phyloP scores from a whole-genome alignment of 768 basidiomycete species.

The Boletus rubroflammeus region DNA sequence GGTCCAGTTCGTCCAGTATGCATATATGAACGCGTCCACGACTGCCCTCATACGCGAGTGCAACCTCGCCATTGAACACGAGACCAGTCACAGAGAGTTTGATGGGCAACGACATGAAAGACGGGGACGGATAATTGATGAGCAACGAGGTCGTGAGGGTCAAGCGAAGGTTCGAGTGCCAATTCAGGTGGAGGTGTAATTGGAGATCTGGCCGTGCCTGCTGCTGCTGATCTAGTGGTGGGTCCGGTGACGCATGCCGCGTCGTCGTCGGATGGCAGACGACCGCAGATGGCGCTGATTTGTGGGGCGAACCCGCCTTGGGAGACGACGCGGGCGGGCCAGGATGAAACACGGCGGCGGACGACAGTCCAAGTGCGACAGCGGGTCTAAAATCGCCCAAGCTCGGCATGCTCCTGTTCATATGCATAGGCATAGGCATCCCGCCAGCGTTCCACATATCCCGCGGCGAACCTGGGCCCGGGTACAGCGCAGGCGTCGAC shows the following conservation, averaged over 20 bases:
- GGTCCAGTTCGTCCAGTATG: conserved; percentile 83
- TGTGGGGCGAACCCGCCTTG: conserved; percentile 13
- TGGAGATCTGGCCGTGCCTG: conserved; percentile 65
- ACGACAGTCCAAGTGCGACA: conserved; percentile 24
- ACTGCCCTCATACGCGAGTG: conserved; percentile 87
- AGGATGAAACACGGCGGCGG: conserved; percentile 27
- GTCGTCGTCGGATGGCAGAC: conserved; percentile 17
- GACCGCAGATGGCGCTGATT: conserved; percentile 13
- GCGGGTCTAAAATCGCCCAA: conserved; percentile 36
- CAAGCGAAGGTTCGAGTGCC: conserved; percentile 85
- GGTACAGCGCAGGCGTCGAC: conserved; percentile 46
- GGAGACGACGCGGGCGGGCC: conserved; percentile 33
- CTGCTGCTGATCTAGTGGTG: conserved; percentile 26
- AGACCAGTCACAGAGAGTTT: conserved; percentile 89
- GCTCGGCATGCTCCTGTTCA: conserved; percentile 35
- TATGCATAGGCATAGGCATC: conserved; percentile 5
- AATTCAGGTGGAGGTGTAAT: conserved; percentile 78
- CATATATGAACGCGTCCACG: conserved; percentile 81
- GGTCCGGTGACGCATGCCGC: conserved; percentile 4
- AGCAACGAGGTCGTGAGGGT: conserved; percentile 89
- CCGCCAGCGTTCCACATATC: conserved; percentile 42
- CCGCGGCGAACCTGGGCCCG: conserved; percentile 28
- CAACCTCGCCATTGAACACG: conserved; percentile 81
- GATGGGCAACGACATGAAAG: conserved; percentile 97
- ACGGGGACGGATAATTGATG: conserved; percentile 94